Base-by-base conservation (phyloP, 768 basidiomycete genomes). In the Chiua virens region DNA sequence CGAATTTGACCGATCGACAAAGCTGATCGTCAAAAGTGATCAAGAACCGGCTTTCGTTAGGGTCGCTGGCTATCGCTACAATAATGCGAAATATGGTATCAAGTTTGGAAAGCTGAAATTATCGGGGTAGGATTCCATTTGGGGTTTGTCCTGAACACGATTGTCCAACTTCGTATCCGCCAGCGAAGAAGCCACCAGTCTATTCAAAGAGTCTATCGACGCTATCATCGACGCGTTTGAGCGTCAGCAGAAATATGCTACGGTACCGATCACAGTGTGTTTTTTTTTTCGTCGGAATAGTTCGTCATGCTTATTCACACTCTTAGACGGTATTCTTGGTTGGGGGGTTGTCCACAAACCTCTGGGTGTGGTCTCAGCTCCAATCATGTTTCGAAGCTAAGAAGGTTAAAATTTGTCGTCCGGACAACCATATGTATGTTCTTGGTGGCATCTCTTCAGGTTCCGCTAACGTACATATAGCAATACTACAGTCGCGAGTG, bases 301-400 rank as follows among this genome's bases (percentile, higher is more conserved):
- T 7, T 6, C 13, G 11, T 18, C 14, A 1, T 11, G 28, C 22
- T 37, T 8, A 45, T 17, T 21, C 4, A 13, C 36, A 13, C 15
- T 28, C 38, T n/a, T 18, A 60, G 58, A 43, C 8, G 20, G 59
- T 34, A 8, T 57, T 60, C 4, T 32, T 60, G 21, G 47, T 60
- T 7, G 59, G 59, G 1, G 59, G 51, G 0, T 30, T 56, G 3
- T 45, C 45, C 17, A 37, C 30, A 3, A 60, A 53, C 11, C 28
- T 53, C 13, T 47, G 37, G 28, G 44, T 60, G 17, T 52, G 48
- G 49, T 39, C 32, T 32, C 50, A 39, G 8, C 48, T 60, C 18
- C 42, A 60, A 20, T 43, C 49, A 3, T 60, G 60, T 25, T 60
- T 60, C 32, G 15, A 27, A 27, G 15, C 3, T 1, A 28, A 22